Conservation (phyloP, 768 basidiomycete species). For the Leucosporidium yakuticum region DNA sequence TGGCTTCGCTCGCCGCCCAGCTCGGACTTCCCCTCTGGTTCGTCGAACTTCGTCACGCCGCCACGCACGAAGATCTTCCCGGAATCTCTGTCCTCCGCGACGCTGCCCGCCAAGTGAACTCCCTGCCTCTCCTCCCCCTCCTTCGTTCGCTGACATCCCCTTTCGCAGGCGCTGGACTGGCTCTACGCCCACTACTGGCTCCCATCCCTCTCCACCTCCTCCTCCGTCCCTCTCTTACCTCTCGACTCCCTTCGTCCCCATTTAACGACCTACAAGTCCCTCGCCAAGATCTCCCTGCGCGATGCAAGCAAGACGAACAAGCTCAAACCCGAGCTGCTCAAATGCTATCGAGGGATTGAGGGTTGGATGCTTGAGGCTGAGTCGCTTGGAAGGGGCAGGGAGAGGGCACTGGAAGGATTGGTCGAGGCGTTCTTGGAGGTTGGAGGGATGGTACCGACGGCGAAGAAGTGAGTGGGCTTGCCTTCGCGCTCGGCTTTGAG, state of each 20-base stretch:
- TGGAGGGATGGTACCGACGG: conserved; percentile 72
- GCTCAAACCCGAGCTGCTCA: conserved; percentile 52
- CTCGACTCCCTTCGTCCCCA: conserved; percentile 54
- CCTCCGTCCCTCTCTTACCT: conserved; percentile 47
- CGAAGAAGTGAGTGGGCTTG: conserved; percentile 61
- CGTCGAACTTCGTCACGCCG: conserved; percentile 87
- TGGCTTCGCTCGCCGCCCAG: conserved; percentile 77
- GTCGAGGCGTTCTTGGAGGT: conserved; percentile 59
- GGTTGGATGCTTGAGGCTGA: conserved; percentile 59
- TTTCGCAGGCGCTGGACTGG: conserved; percentile 67
- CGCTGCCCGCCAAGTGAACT: conserved; percentile 62
- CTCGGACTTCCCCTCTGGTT: conserved; percentile 80
- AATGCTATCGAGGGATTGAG: conserved; percentile 60
- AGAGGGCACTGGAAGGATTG: conserved; percentile 62
- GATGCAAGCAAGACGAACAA: conserved; percentile 59
- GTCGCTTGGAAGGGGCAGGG: conserved; percentile 52
- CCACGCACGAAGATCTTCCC: conserved; percentile 92
- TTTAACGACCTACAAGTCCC: conserved; percentile 65
- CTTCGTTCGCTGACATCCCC: conserved; percentile 9
- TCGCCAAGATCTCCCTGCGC: conserved; percentile 57
- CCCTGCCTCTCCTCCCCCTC: conserved; percentile 5
- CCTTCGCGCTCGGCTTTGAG: not conserved
- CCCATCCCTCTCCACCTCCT: conserved; percentile 48
- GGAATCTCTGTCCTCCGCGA: conserved; percentile 66
- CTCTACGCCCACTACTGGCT: conserved; percentile 77